These are phyloP conservation scores for Coniferiporia sulphurascens DNA, from an alignment of 1,284 basidiomycete genomes.

Conservation along the genomic window DNA sequence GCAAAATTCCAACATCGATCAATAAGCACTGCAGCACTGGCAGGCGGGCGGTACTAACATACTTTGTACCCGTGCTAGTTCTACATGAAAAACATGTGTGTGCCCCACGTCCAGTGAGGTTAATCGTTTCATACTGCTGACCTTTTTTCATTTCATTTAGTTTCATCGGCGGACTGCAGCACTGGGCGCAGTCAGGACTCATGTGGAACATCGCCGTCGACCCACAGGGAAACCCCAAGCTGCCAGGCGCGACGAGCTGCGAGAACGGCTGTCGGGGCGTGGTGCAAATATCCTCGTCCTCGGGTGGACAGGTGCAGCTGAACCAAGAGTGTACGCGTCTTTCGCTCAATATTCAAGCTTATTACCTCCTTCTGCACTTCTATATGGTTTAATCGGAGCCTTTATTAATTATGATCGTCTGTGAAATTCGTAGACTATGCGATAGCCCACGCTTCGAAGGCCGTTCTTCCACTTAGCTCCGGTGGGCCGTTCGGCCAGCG, in stretches of 20 bases:
- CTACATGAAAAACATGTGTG: constrained; percentile 9
- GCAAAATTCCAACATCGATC: not conserved
- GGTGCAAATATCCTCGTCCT: constrained; percentile 59
- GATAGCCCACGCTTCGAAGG: constrained; percentile 71
- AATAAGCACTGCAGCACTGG: not conserved
- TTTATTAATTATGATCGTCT: not conserved
- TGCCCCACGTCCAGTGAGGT: not conserved
- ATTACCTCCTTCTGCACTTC: not conserved
- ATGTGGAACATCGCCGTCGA: constrained; percentile 75
- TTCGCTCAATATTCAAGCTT: not conserved
- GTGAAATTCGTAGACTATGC: constrained; percentile 48
- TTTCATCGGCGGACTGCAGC: constrained; percentile 35
- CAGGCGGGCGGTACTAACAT: not conserved
- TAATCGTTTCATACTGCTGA: constrained; percentile 20
- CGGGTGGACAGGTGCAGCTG: constrained; percentile 50
- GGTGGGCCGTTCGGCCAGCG: constrained; percentile 64
- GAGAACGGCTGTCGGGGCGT: constrained; percentile 59
- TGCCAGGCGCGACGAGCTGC: constrained; percentile 63
- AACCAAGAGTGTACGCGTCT: constrained; percentile 64
- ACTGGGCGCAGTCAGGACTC: constrained; percentile 47
- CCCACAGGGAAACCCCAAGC: constrained; percentile 52
- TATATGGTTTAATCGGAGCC: not conserved
- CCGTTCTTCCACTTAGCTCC: constrained; percentile 58
- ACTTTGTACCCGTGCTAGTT: not conserved
- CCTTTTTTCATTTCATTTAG: constrained; percentile 27